Evolutionary conservation across 2,329 filamentous ascomycete genomes (phyloP), one percentile per base, ranked within the genome.

Genomic region (Pseudogymnoascus sp.): DNA sequence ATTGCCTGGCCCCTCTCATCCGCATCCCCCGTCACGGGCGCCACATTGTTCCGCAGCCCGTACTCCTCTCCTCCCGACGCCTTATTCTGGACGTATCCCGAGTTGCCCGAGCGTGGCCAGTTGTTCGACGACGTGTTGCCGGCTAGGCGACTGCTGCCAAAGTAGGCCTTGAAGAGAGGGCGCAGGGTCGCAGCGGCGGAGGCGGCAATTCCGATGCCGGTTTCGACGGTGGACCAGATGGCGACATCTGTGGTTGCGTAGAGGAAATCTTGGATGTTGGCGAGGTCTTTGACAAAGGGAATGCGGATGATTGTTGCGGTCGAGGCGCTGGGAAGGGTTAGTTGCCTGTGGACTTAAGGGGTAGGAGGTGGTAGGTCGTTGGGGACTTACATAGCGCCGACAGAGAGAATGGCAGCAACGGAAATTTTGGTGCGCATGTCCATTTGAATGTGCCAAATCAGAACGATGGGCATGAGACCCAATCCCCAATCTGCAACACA

Each of bases 181-280:
- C 74, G 74, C 1, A 77, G 69, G 0, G 75, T 76, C 1, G 75
- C 75, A 22, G 74, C 65, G 4, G 71, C 74, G 5, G 73, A 73
- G 6, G 75, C 75, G 4, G 71, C 69, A 1, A 77, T 72, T 5
- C 74, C 75, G 14, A 77, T 71, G 3, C 73, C 73, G 33, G 73
- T 74, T 63, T 77, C 75, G n/a, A 75, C 70, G 53, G 76, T 75
- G 3, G 73, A 76, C 76, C 76, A 78, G 61, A 77, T 76, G 4
- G 74, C 72, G 6, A 77, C 66, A 64, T 75, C 75, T 14, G 75
- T 73, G 61, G 75, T 75, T 61, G 73, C 71, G 70, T 75, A 76
- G 1, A 75, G 68, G 47, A 72, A 73, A 58, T 78, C 75, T 11
- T 64, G 63, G 33, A 71, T 71, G n/a, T 70, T 65, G 3, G 68